phyloP scores from a whole-genome alignment of 768 basidiomycete species.

The Psilocybe subaeruginosa region DNA sequence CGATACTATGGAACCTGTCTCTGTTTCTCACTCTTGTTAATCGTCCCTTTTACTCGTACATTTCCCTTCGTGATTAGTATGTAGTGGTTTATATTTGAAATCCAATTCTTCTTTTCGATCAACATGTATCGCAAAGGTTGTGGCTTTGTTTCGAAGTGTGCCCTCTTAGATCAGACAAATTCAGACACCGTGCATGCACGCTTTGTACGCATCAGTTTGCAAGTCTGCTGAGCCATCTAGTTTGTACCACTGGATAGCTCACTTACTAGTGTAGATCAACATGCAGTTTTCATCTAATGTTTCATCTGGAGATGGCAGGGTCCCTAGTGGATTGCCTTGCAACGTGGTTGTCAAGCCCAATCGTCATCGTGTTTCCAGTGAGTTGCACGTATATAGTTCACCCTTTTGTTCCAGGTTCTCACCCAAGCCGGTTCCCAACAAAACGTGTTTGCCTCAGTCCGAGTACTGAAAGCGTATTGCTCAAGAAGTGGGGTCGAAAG shows the following conservation, averaged over 20 bases:
- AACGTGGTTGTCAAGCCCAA: conserved; percentile 21
- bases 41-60: background rate
- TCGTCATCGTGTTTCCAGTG: conserved; percentile 20
- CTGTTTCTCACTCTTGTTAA: conserved; percentile 7
- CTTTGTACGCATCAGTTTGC: background rate
- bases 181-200: background rate
- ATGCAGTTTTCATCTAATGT: conserved; percentile 10
- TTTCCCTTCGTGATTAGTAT: conserved; percentile 18
- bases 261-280: too few relatives aligned
- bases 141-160: background rate
- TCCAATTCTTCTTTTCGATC: background rate
- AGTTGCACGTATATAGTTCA: conserved; percentile 1
- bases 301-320: conserved; percentile 5
- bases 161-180: too few relatives aligned
- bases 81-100: conserved; percentile 7
- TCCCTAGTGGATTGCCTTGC: background rate
- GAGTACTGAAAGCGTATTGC: background rate
- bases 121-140: background rate
- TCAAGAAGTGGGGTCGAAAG: conserved; percentile 1
- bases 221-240: background rate
- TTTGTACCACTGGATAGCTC: background rate
- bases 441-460: conserved; percentile 24
- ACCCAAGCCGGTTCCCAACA: conserved; percentile 8
- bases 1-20: conserved; percentile 6
- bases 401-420: background rate